Evolutionary conservation across 2,329 filamentous ascomycete genomes (phyloP).

Genomic region (Pezicula neosporulosa): DNA sequence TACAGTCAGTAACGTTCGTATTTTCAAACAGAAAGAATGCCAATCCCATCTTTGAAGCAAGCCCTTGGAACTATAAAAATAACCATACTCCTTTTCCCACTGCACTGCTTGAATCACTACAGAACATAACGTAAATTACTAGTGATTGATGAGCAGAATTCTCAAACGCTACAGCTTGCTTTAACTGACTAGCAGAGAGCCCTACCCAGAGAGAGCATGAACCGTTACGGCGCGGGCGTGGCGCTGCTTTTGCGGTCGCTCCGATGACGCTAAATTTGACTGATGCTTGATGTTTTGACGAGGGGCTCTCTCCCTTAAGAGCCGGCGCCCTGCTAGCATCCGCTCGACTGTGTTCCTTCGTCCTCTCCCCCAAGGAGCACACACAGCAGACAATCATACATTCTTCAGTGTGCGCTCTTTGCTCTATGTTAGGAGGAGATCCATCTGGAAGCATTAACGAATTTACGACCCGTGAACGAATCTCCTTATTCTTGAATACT

Average conservation of each 20-base stretch:
- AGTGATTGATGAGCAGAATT: no score
- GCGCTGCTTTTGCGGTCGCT: not conserved
- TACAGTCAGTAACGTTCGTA: no score
- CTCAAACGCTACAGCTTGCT: not conserved
- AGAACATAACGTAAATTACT: no score
- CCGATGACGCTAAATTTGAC: not conserved
- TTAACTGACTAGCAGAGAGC: not conserved
- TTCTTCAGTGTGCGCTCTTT: not conserved
- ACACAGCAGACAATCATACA: not conserved
- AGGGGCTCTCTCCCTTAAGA: not conserved
- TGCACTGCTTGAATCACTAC: no score
- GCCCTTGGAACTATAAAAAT: no score
- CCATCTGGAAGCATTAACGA: slow-evolving; percentile 16
- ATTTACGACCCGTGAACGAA: slow-evolving; percentile 29
- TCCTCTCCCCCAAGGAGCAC: slow-evolving; percentile 3
- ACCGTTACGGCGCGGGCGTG: not conserved
- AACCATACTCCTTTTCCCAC: no score
- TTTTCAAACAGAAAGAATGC: no score
- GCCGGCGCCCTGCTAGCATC: not conserved
- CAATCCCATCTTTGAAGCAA: no score
- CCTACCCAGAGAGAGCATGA: not conserved
- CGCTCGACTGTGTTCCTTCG: not conserved
- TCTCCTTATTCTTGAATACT: slow-evolving; percentile 23
- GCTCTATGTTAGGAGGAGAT: not conserved
- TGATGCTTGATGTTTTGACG: not conserved